Evolutionary conservation across 257 asterid genomes (phyloP), one percentile per base, ranked within the genome.

Genomic region (Lavandula angustifolia): DNA sequence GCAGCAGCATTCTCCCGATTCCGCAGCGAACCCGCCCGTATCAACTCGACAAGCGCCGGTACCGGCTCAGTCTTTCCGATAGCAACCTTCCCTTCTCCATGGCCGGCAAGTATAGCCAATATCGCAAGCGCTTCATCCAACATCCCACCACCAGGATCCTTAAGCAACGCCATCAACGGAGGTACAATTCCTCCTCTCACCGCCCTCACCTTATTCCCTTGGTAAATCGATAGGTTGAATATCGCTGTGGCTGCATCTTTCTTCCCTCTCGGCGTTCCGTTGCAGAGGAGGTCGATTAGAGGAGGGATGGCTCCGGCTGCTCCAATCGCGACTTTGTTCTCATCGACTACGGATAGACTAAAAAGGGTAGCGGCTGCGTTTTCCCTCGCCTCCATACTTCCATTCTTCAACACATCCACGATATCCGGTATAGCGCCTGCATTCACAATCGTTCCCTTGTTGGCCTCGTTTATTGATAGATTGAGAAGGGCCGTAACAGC

Each of bases 201-300:
- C 0, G 99, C 97, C 52, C 96, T 80, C 67, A 87, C 97, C 64
- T 89, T 92, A 72, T 92, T 89, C 12, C 95, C 99, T 71, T 85
- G 96, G 73, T 89, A 92, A 47, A 87, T 87, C 0, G 95, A 87
- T 9, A 92, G 94, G 78, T 89, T 92, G 65, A 92, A 92, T 32
- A 92, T 85, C 34, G 99, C 99, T 0, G 97, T 89, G 22, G 99
- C 99, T 0, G 99, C 99, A 13, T 92, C 99, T 47, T 92, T 92
- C 76, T 85, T 92, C 5, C 99, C 99, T 62, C 97, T 78, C 0
- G 97, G 97, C 0, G 95, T 85, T 17, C 99, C 99, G 1, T 76
- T 73, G 57, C 95, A 82, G 51, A 92, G 87, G 67, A 92, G 78
- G 38, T 87, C 92, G 7, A 92, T 84, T n/a, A 92, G 85, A 1